These are phyloP conservation scores for Calvatia gigantea DNA, from an alignment of 768 basidiomycete genomes.

Conservation along the genomic window DNA sequence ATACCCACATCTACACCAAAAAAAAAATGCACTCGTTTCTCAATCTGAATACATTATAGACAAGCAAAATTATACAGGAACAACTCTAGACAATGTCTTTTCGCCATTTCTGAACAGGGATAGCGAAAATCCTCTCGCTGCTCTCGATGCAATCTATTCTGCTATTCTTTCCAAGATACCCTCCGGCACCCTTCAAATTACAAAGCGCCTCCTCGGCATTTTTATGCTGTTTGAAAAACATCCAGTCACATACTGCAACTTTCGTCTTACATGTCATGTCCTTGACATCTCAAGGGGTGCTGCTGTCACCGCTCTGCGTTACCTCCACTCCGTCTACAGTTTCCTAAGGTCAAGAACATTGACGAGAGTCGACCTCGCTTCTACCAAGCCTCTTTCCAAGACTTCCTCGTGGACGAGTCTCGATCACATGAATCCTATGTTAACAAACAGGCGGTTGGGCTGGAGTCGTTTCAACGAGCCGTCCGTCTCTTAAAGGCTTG, in stretches of 20 bases:
- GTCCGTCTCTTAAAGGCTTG: too few species aligned
- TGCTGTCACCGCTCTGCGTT: background rate
- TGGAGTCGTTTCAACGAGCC: too few species aligned
- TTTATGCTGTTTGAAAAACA: background rate
- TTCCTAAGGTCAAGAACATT: background rate
- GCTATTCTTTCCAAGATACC: background rate
- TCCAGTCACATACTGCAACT: background rate
- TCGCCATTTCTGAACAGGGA: background rate
- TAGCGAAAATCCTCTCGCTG: background rate
- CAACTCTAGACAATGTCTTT: too few species aligned
- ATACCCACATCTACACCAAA: too few species aligned
- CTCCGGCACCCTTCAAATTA: background rate
- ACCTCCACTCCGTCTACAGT: background rate
- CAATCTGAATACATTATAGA: constrained; percentile 7
- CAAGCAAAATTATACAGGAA: too few species aligned
- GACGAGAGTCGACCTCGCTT: background rate
- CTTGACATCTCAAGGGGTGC: background rate
- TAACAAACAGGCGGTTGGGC: too few species aligned
- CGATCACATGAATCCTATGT: background rate
- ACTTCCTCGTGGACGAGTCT: background rate
- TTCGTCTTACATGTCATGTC: background rate
- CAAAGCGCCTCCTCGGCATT: background rate
- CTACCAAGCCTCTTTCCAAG: background rate
- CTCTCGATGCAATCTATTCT: constrained; percentile 8
- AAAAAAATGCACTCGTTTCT: too few species aligned